Base-by-base conservation (phyloP, 75 land plant genomes). In the Ceratopteris richardii region DNA sequence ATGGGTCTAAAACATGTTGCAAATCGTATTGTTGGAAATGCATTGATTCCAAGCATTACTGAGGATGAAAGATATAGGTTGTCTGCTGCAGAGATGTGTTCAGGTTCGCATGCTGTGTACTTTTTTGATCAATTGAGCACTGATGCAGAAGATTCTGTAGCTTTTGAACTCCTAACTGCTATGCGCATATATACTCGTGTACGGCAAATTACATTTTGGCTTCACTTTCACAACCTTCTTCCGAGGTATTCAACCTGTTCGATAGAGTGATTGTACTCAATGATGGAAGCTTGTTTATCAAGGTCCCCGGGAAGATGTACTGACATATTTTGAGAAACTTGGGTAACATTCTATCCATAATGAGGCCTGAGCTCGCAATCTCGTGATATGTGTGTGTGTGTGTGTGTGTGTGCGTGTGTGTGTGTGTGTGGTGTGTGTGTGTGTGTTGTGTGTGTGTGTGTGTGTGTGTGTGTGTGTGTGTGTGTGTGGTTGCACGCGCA, bases 141-240 rank as follows among this genome's bases (percentile, higher is more conserved):
- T 37, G 18, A 10, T 39, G 48, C 13, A 19, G 62, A 60, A 7
- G 11, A 29, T 17, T 16, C 31, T 37, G 31, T 39, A 12, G 40
- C 62, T 17, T 60, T 37, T 41, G 62, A 60, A 11, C n/a, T n/a
- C n/a, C n/a, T n/a, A n/a, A n/a, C n/a, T n/a, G n/a, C n/a, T n/a
- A n/a, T n/a, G n/a, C n/a, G 70, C 27, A 39, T 66, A 25, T 62
- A 60, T 18, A 61, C 60, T 52, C 43, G 70, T 17, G 57, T 66
- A 26, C 70, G 63, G 44, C 75, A 60, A 30, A 62, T 64, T 53
- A 55, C 75, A 22, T 60, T 0, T 56, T 79, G 25, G 62, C 72
- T 53, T 75, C 82, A 22, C 65, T 79, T 31, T 57, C 65, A 42
- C 82, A 75, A 44, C 71, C 68, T 19, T 75, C 82, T 13, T 60